These are phyloP conservation scores for Ananas comosus DNA, from an alignment of 176 grass and related monocot genomes.

Conservation along the genomic window DNA sequence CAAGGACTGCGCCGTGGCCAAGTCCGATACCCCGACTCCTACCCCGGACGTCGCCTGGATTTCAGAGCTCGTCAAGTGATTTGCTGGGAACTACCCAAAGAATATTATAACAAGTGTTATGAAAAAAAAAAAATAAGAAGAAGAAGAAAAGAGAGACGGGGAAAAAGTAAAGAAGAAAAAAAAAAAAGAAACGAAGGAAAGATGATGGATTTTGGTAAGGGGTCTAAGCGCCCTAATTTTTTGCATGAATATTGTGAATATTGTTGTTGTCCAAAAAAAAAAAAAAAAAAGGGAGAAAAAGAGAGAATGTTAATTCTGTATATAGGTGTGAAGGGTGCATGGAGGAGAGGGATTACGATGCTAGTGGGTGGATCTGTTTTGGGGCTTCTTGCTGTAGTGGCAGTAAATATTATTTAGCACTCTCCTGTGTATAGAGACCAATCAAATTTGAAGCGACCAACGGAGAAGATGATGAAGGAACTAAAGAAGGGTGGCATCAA, in stretches of 20 bases:
- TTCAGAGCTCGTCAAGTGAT: conserved; percentile 63
- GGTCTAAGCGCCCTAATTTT: not conserved
- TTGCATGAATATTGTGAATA: conserved; percentile 40
- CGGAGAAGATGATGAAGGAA: not conserved
- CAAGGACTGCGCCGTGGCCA: conserved; percentile 26
- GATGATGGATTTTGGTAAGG: not conserved
- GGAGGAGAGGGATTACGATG: conserved; percentile 8
- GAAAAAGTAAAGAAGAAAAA: no score
- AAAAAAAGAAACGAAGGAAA: not conserved
- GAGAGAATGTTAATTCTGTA: conserved; percentile 31
- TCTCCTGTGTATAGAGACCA: no score
- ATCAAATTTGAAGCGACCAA: not conserved
- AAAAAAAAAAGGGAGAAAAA: conserved; percentile 12
- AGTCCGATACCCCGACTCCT: not conserved
- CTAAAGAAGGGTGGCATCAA: not conserved
- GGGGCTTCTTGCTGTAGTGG: conserved; percentile 11
- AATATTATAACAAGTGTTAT: no score
- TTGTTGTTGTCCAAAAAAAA: conserved; percentile 16
- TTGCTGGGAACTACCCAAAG: not conserved
- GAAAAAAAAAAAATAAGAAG: no score
- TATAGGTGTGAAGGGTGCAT: conserved; percentile 23
- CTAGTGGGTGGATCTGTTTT: conserved; percentile 68
- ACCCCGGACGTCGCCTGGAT: conserved; percentile 57
- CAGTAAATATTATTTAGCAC: no score
- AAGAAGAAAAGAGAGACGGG: no score